Evolutionary conservation across 495 filamentous ascomycete species (phyloP), one percentile per base, ranked within the genome.

Genomic region (Entonaema liquescens): DNA sequence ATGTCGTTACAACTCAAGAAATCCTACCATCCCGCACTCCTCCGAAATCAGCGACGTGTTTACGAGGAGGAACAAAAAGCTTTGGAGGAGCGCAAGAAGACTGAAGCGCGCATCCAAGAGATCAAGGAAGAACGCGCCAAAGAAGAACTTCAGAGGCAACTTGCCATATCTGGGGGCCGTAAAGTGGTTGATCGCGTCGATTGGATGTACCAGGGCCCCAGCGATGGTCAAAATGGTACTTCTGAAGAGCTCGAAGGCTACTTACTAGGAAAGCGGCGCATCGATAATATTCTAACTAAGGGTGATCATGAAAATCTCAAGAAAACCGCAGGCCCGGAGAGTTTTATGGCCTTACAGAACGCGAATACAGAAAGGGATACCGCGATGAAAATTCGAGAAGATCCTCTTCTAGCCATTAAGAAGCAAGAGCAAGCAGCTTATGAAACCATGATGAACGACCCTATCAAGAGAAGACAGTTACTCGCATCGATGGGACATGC

Each of bases 1-100:
- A 95, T 95, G 92, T 90, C 91, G 83, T 91, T 97, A 76, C 97
- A 97, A 73, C 82, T 97, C 73, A 99, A 99, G 83, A 99, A 99
- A 85, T 95, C 92, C 84, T 99, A 94, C 91, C 95, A 99, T 76
- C 93, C 93, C 57, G 86, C 88, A 59, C 85, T 94, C 56, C 87
- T 93, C 79, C 88, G 87, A 81, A 97, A 97, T 79, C 93, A 97
- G 82, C 85, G 82, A 79, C 85, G 87, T 70, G 93, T 97, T 64
- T 96, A 91, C 89, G 85, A 90, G 25, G 90, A 93, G 76, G 94
- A 99, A 76, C 89, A 95, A 76, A 91, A 92, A 70, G 95, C 95
- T n/a, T 88, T 99, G 0, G 93, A 96, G 53, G 96, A 98, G 82
- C 90, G 95, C 78, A 98, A 98, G 80, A 88, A 89, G 40, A 93